Base-by-base conservation (phyloP, 2,329 filamentous ascomycete species). In the Botrytis elliptica region DNA sequence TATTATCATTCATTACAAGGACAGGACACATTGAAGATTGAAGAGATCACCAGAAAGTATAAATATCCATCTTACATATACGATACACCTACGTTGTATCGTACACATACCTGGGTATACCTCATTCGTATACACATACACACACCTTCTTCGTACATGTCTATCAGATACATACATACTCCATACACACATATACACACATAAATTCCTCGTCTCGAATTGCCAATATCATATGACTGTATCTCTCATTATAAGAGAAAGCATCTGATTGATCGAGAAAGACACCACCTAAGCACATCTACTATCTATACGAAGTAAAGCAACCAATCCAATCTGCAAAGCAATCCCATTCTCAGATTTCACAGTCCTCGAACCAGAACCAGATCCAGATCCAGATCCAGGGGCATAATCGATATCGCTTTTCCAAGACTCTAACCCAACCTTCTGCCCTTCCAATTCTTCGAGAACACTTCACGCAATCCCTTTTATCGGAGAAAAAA, bases 401-500 rank as follows among this genome's bases (percentile, higher is more conserved):
- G 46, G 33, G 64, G 25, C 25, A 29, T 20, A 29, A 42, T 67
- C 64, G 16, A 67, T 36, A 67, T 38, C 46, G 4, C 22, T 29
- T 25, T 52, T 67, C 44, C n/a, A 52, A 36, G 12, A 49, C 7
- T 33, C 16, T 9, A 29, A 16, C 9, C 46, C 38, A 38, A 33
- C n/a, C n/a, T 57, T 57, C n/a, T 33, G 29, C 52, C 18, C 52
- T 29, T 29, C 52, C n/a, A 57, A 29, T 18, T 18, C 65, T 68
- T 68, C 65, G 46, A 68, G 46, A 68, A 42, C 65, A 55, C 16
- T 29, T 29, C 52, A 57, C 52, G 52, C 49, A 68, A 55, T 29
- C 36, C 52, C 36, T 55, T 55, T 38, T 10, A 29, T 38, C 10
- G 6, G 22, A 6, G 16, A 6, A 49, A 49, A 67, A 52, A 40